Conservation (phyloP, 2,329 filamentous ascomycete genomes). For the Thielaviopsis ethacetica region DNA sequence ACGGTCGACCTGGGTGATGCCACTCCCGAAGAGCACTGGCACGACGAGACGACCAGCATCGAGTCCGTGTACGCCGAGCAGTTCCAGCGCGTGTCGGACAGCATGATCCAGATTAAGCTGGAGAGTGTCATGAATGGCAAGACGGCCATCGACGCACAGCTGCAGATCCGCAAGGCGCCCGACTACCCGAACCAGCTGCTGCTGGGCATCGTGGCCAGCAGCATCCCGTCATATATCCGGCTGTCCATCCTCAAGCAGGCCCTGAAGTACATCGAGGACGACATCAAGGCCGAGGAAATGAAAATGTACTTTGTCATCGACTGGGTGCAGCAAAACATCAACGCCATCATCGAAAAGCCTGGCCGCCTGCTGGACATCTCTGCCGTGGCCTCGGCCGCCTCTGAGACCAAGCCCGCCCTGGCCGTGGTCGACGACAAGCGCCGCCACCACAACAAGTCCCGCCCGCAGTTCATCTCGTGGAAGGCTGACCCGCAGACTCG, state of each 20-base stretch:
- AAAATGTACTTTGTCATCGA: conserved; percentile 74
- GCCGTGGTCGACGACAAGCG: conserved; percentile 15
- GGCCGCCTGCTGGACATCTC: conserved; percentile 75
- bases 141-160: conserved; percentile 32
- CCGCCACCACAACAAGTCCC: conserved; percentile 5
- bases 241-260: conserved; percentile 71
- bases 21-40: conserved; percentile 52
- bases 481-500: conserved; percentile 34
- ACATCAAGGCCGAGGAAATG: conserved; percentile 72
- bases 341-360: conserved; percentile 67
- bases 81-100: conserved; percentile 42
- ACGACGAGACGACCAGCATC: conserved; percentile 69
- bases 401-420: conserved; percentile 27
- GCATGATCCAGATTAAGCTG: conserved; percentile 55
- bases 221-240: conserved; percentile 89
- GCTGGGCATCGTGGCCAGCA: conserved; percentile 49
- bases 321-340: conserved; percentile 78
- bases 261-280: conserved; percentile 51
- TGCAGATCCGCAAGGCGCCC: conserved; percentile 55
- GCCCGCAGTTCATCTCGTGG: conserved; percentile 13
- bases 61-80: conserved; percentile 73
- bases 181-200: conserved; percentile 59
- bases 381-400: conserved; percentile 52
- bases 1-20: conserved; percentile 30
- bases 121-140: conserved; percentile 36